phyloP scores from a whole-genome alignment of 257 asterid species.

The Solanum ahanhuiri region DNA sequence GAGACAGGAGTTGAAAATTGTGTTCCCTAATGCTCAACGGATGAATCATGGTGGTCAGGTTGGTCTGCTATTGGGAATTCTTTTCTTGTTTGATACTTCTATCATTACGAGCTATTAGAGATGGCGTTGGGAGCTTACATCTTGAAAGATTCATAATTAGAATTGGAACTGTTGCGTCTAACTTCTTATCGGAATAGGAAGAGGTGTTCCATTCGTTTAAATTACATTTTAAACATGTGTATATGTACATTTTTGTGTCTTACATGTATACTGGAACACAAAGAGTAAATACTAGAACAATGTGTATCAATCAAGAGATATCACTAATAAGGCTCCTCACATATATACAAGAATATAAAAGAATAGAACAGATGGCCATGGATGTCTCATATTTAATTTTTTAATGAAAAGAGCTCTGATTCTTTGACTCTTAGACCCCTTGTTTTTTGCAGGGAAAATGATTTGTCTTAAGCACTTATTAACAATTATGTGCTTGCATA shows the following conservation, averaged over 20 bases:
- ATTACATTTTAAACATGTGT: not conserved
- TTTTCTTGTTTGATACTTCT: not conserved
- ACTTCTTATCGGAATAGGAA: not conserved
- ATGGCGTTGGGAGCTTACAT: not conserved
- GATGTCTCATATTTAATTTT: not conserved
- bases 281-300: not conserved
- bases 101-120: not conserved
- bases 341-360: not conserved
- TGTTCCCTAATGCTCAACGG: constrained; percentile 35
- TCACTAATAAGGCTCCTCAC: too few relatives aligned
- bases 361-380: not conserved
- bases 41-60: constrained; percentile 99
- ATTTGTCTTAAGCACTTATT: not conserved
- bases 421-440: not conserved
- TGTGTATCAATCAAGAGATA: not conserved
- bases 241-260: not conserved
- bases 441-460: not conserved
- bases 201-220: not conserved
- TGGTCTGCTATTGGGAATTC: constrained; percentile 9
- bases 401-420: not conserved
- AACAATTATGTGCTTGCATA: not conserved
- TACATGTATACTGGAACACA: not conserved
- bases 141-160: not conserved
- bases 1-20: too few relatives aligned
- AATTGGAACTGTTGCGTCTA: not conserved